Evolutionary conservation across 163 green algal genomes (phyloP).

Genomic region (Coccomyxa subellipsoidea): DNA sequence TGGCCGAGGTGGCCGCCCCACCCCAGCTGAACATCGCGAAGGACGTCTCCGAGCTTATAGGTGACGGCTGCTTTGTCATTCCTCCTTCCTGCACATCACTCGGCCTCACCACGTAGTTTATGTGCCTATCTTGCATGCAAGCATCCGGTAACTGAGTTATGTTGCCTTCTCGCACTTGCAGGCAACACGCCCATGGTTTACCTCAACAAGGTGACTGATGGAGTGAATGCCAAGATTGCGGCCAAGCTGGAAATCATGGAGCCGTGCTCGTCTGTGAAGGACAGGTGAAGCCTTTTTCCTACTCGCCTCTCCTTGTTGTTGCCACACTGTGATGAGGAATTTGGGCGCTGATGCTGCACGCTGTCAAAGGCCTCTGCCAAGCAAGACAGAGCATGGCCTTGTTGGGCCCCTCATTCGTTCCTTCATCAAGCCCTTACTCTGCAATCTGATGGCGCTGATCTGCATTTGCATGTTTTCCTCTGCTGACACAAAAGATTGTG

Average conservation of each 20-base stretch:
- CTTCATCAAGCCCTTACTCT: too few species aligned
- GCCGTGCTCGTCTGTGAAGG: conserved; percentile 77
- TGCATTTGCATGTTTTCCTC: too few species aligned
- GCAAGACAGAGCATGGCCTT: too few species aligned
- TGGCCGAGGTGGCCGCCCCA: conserved; percentile 1
- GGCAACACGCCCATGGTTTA: conserved; percentile 93
- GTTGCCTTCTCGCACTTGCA: conserved; percentile 7
- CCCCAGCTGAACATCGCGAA: conserved; percentile 72
- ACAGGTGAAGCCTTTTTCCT: conserved; percentile 23
- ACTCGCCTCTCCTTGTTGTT: neutral
- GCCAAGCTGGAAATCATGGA: conserved; percentile 80
- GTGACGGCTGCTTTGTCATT: conserved; percentile 27
- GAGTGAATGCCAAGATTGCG: conserved; percentile 45
- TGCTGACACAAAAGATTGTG: too few species aligned
- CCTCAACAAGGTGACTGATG: conserved; percentile 81
- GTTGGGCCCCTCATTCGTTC: too few species aligned
- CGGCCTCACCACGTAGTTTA: too few species aligned
- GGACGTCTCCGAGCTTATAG: conserved; percentile 82
- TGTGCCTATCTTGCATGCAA: too few species aligned
- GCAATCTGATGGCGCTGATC: too few species aligned
- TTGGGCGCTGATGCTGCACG: too few species aligned
- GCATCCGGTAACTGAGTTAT: too few species aligned
- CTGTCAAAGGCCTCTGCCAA: too few species aligned
- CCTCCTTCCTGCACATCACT: neutral
- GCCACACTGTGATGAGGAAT: too few species aligned